These are phyloP conservation scores for Fagopyrum homotropicum DNA, from an alignment of 148 eudicot species.

Conservation along the genomic window DNA sequence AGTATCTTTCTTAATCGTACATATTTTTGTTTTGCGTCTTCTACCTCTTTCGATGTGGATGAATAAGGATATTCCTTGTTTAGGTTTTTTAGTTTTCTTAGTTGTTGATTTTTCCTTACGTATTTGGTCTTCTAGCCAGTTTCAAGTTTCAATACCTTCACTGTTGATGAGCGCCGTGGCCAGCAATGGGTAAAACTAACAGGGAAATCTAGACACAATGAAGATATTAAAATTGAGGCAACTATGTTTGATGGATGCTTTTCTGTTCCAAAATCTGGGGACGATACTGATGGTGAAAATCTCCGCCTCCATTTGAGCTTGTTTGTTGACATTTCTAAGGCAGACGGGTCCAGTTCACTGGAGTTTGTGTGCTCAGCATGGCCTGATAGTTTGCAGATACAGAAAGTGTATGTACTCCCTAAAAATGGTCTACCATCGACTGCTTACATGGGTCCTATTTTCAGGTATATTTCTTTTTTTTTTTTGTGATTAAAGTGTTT, in stretches of 20 bases:
- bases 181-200: constrained; percentile 50
- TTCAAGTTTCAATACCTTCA: constrained; percentile 30
- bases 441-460: constrained; percentile 56
- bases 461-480: constrained; percentile 27
- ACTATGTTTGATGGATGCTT: constrained; percentile 65
- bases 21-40: neutral
- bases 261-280: constrained; percentile 36
- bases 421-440: constrained; percentile 24
- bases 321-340: constrained; percentile 57
- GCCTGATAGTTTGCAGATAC: constrained; percentile 58
- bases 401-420: constrained; percentile 43
- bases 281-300: constrained; percentile 33
- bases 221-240: constrained; percentile 57
- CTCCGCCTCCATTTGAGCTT: constrained; percentile 48
- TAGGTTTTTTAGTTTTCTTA: neutral
- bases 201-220: constrained; percentile 42
- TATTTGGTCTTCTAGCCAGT: constrained; percentile 36
- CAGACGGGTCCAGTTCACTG: constrained; percentile 39
- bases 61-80: neutral
- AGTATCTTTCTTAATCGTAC: neutral
- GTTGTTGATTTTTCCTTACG: neutral
- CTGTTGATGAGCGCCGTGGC: constrained; percentile 59
- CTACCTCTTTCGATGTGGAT: neutral
- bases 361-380: constrained; percentile 72
- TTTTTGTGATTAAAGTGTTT: neutral